These are phyloP conservation scores for Podaxis sp. DNA, from an alignment of 768 basidiomycete species.

Conservation along the genomic window DNA sequence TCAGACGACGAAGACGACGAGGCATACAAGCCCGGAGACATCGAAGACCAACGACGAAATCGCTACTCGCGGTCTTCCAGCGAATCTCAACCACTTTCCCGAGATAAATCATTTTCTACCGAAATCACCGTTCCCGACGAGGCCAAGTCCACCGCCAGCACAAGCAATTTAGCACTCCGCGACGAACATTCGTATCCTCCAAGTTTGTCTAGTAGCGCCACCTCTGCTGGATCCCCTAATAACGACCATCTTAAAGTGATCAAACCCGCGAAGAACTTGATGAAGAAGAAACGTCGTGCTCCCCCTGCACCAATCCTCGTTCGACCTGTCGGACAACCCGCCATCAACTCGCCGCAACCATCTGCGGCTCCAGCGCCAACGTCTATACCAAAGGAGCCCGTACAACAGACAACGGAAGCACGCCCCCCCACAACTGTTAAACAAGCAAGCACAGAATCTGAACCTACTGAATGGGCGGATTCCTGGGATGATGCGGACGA, in stretches of 20 bases:
- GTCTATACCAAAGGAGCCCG: slow-evolving; percentile 13
- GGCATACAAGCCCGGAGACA: slow-evolving; percentile 34
- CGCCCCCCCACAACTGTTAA: slow-evolving; percentile 1
- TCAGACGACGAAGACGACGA: slow-evolving; percentile 59
- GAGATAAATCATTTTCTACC: slow-evolving; percentile 27
- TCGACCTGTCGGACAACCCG: slow-evolving; percentile 30
- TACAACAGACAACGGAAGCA: slow-evolving; percentile 12
- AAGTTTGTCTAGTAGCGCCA: slow-evolving; percentile 42
- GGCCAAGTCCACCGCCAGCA: slow-evolving; percentile 39
- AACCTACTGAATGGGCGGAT: slow-evolving; percentile 42
- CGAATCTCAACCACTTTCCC: slow-evolving; percentile 19
- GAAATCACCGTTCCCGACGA: slow-evolving; percentile 33
- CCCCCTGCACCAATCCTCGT: slow-evolving; percentile 43
- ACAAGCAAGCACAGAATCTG: slow-evolving; percentile 1
- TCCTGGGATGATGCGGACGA: slow-evolving; percentile 53
- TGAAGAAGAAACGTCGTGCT: slow-evolving; percentile 34
- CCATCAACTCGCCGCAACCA: slow-evolving; percentile 32
- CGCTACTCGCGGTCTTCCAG: slow-evolving; percentile 34
- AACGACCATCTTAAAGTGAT: slow-evolving; percentile 22
- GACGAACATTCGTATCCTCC: slow-evolving; percentile 65
- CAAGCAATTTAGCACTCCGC: slow-evolving; percentile 30
- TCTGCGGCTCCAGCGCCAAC: slow-evolving; percentile 17
- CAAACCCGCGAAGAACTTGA: slow-evolving; percentile 31
- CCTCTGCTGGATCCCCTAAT: slow-evolving; percentile 34
- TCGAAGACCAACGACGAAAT: slow-evolving; percentile 44